Evolutionary conservation across 768 basidiomycete species (phyloP).

Genomic region (Cubamyces lactineus): DNA sequence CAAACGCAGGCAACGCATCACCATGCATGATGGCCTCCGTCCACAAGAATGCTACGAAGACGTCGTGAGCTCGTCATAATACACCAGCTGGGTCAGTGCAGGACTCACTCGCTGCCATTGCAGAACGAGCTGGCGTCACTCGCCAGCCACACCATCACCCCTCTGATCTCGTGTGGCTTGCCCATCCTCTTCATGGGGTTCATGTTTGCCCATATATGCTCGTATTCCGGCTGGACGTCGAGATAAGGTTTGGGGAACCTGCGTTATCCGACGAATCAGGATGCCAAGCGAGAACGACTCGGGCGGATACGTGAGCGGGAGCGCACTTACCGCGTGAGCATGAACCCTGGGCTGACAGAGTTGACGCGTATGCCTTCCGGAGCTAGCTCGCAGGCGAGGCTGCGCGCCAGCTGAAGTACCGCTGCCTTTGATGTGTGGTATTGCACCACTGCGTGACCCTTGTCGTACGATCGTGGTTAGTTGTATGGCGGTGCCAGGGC

Average conservation of each 20-base stretch:
- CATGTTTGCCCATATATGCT: slow-evolving; percentile 60
- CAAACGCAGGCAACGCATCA: slow-evolving; percentile 31
- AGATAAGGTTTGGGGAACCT: slow-evolving; percentile 73
- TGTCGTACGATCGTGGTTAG: slow-evolving; percentile 42
- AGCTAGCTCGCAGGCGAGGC: slow-evolving; percentile 79
- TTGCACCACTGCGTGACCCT: slow-evolving; percentile 31
- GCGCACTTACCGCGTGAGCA: slow-evolving; percentile 62
- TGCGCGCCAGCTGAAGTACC: slow-evolving; percentile 74
- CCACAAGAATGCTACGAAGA: slow-evolving; percentile 54
- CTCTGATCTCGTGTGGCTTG: slow-evolving; percentile 66
- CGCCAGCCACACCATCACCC: slow-evolving; percentile 59
- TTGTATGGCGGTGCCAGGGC: slow-evolving; percentile 60
- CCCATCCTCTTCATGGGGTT: slow-evolving; percentile 67
- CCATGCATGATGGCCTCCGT: slow-evolving; percentile 66
- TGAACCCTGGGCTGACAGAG: slow-evolving; percentile 71
- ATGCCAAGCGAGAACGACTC: too few species aligned
- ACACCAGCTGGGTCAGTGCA: not conserved
- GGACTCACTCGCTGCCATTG: slow-evolving; percentile 74
- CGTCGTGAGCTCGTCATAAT: not conserved
- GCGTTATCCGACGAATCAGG: not conserved
- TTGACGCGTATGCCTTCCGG: slow-evolving; percentile 67
- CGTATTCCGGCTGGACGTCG: slow-evolving; percentile 58
- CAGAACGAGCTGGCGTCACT: slow-evolving; percentile 57
- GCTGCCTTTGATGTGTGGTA: slow-evolving; percentile 77
- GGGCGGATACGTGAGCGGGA: too few species aligned